A percentile compares a stretch with the other conserved stretches of the same genome.
These are phyloP conservation scores for Sordariomycetes sp. DNA, from an alignment of 2,329 filamentous ascomycete genomes.

Conservation along the genomic window DNA sequence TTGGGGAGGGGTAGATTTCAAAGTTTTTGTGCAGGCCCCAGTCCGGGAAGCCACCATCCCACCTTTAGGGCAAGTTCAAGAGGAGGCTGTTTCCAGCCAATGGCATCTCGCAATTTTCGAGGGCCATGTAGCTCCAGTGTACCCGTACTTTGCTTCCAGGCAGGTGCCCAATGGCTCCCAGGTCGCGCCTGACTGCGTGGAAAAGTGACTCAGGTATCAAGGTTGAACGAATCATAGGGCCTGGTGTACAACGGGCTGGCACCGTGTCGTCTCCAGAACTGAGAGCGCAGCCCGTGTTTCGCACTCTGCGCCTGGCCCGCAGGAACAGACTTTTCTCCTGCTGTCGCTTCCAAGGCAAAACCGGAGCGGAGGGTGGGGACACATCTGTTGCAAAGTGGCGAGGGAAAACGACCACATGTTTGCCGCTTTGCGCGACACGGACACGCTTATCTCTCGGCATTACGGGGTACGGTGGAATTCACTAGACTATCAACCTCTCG, in stretches of 20 bases:
- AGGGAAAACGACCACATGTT: not conserved
- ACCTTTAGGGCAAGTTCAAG: slow-evolving; percentile 5
- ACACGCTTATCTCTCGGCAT: not conserved
- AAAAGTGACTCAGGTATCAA: slow-evolving; percentile 2
- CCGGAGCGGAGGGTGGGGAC: not conserved
- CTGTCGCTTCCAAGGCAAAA: not conserved
- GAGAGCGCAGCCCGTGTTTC: not conserved
- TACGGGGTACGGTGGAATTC: not conserved
- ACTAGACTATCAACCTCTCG: not conserved
- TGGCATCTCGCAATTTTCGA: not conserved
- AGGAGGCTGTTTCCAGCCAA: not conserved
- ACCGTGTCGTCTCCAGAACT: not conserved
- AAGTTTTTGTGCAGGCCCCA: slow-evolving; percentile 6
- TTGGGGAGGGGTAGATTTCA: slow-evolving; percentile 6
- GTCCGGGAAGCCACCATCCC: slow-evolving; percentile 5
- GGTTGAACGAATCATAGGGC: not conserved
- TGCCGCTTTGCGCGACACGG: not conserved
- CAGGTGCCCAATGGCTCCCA: slow-evolving; percentile 2
- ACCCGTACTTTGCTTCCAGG: not conserved
- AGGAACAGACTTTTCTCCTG: not conserved
- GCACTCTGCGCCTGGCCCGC: not conserved
- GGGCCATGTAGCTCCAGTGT: not conserved
- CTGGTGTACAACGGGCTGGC: not conserved
- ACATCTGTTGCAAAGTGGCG: not conserved
- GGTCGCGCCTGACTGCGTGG: slow-evolving; percentile 1